Base-by-base conservation (phyloP, 257 asterid genomes). In the Sherardia arvensis region DNA sequence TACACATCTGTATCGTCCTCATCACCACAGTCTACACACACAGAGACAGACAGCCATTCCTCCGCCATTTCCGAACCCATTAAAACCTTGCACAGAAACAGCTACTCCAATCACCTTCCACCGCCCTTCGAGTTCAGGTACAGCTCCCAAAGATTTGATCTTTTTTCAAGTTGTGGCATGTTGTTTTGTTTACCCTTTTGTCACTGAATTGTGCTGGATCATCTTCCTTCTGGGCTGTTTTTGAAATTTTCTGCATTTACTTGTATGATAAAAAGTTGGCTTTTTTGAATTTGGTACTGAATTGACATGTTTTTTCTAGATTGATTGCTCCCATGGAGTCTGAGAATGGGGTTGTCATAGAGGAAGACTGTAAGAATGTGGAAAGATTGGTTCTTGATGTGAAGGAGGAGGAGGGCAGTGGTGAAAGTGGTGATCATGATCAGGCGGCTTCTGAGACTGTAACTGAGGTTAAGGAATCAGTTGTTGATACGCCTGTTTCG, bases 281-380 rank as follows among this genome's bases (percentile, higher is more conserved):
- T 48, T 17, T 47, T 26, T 1, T 26, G 9, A 3, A 4, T 53
- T 3, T 53, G 61, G 48, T 59, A 43, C 58, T 68, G 10, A 25
- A 38, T 29, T 61, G 32, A 12, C 1, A 6, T 34, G 43, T 47
- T 65, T 25, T 71, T 25, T 57, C 40, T 38, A 58, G 55, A 48
- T 43, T 43, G 51, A 4, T 51, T 27, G 34, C 47, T 18, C 9
- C 56, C 17, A 86, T 88, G 96, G 96, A 73, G 68, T 77, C 84
- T 18, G 85, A 74, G 72, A 81, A 75, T 59, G 87, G 81, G 69
- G 83, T 79, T 70, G 61, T 61, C 25, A 61, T 66, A 4, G 86
- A 88, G 5, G 86, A 88, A 76, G 83, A 85, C 34, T 83, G 77
- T 32, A 71, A 64, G 56, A 64, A 60, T 27, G 78, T 68, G 49